Conservation (phyloP, 768 basidiomycete species). For the Tricholoma flavovirens region DNA sequence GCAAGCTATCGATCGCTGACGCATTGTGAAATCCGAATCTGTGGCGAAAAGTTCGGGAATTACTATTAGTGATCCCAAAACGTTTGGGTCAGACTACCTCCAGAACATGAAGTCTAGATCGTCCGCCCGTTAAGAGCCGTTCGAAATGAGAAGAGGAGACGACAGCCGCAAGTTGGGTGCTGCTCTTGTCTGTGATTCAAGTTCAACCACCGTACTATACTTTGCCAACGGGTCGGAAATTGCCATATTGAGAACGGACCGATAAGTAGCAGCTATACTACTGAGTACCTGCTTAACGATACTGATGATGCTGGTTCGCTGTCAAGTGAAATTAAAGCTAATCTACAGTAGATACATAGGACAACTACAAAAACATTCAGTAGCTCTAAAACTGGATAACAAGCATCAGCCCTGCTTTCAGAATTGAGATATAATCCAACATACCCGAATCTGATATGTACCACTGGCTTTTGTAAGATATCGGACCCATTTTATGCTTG, state of each 20-base stretch:
- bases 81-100: conserved; percentile 39
- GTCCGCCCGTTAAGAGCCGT: conserved; percentile 11
- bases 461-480: conserved; percentile 94
- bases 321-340: neutral
- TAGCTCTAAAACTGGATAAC: neutral
- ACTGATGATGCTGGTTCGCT: neutral
- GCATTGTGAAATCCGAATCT: conserved; percentile 92
- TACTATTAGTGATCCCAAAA: conserved; percentile 19
- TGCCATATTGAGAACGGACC: conserved; percentile 1
- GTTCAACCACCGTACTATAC: neutral
- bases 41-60: conserved; percentile 28
- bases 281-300: neutral
- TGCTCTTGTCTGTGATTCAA: conserved; percentile 1
- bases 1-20: conserved; percentile 82
- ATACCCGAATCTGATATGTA: conserved; percentile 87
- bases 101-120: conserved; percentile 39
- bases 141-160: conserved; percentile 9
- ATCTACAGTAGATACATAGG: conserved; percentile 3
- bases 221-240: conserved; percentile 11
- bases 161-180: conserved; percentile 3
- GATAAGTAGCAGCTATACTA: neutral
- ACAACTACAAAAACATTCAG: neutral
- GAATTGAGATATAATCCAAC: conserved; percentile 24
- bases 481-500: conserved; percentile 93
- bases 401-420: neutral